These are phyloP conservation scores for Metschnikowia henanensis DNA, from an alignment of 805 yeast species.

Conservation along the genomic window DNA sequence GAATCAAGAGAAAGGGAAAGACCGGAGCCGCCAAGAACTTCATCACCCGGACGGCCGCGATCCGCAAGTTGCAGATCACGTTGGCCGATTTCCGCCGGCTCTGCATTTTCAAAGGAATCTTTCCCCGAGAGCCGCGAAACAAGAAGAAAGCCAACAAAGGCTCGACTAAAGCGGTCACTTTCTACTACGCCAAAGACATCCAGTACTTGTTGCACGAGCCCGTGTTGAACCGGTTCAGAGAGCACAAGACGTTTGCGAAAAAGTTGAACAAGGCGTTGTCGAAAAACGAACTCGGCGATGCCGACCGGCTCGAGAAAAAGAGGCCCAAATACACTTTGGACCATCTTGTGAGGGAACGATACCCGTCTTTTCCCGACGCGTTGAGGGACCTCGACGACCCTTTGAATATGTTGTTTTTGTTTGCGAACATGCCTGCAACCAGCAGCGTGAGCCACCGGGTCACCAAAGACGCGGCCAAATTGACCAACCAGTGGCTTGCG, in stretches of 20 bases:
- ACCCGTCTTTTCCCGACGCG: slow-evolving; percentile 92
- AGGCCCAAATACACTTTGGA: slow-evolving; percentile 87
- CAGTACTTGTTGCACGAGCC: slow-evolving; percentile 96
- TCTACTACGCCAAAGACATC: slow-evolving; percentile 91
- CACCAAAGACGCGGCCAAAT: slow-evolving; percentile 81
- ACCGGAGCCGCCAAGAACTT: slow-evolving; percentile 90
- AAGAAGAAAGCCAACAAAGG: slow-evolving; percentile 98
- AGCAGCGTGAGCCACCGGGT: slow-evolving; percentile 75
- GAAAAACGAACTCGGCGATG: slow-evolving; percentile 87
- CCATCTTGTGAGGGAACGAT: slow-evolving; percentile 89
- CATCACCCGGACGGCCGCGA: slow-evolving; percentile 93
- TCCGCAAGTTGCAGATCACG: slow-evolving; percentile 86
- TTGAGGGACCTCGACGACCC: slow-evolving; percentile 94
- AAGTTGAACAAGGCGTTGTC: slow-evolving; percentile 89
- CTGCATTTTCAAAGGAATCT: slow-evolving; percentile 97
- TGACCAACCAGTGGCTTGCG: slow-evolving; percentile 95
- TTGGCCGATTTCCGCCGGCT: slow-evolving; percentile 95
- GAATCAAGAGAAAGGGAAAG: slow-evolving; percentile 79
- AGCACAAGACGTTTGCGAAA: slow-evolving; percentile 91
- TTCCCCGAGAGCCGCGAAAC: slow-evolving; percentile 94
- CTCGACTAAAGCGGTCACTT: slow-evolving; percentile 94
- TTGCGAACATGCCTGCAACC: slow-evolving; percentile 94
- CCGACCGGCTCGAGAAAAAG: slow-evolving; percentile 77
- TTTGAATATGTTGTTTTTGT: slow-evolving; percentile 88
- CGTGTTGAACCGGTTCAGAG: slow-evolving; percentile 85